Base-by-base conservation (phyloP, 139 green algal species). In the Yamagishiella unicocca region DNA sequence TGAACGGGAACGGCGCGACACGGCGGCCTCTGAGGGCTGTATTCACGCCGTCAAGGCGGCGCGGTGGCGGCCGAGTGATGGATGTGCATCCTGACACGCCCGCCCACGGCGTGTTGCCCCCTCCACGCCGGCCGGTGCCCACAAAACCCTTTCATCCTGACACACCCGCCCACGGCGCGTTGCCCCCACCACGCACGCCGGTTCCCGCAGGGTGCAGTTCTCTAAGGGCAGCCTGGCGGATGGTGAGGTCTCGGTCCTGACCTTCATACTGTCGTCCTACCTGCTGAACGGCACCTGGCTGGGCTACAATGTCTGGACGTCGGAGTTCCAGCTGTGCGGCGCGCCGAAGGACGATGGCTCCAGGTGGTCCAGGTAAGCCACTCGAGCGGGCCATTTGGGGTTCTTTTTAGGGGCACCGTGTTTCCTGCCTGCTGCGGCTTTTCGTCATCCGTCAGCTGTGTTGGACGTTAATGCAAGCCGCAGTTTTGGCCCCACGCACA, bases 211-310 rank as follows among this genome's bases (percentile, higher is more conserved):
- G 42, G 76, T 89, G 2, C 29, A 82, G 37, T 89, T 92, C 43
- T 84, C 67, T 12, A 70, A 42, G 37, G 88, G 88, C 66, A 75
- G 27, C 58, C 25, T 88, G 24, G 58, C 58, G 21, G 5, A 62
- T 9, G 62, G 75, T 31, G 24, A 62, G 31, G 84, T 86, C 12
- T 89, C 80, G 0, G 3, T 42, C 42, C 73, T 94, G 38, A 84
- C 45, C 1, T 92, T 95, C 61, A 75, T 93, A 29, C 89, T 95
- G 81, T 91, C 92, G 9, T 54, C 83, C 10, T 94, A 90, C 75
- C 79, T 89, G 42, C 79, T 93, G 29, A 92, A 95, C 61, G 92
- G 92, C 83, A 94, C 90, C 4, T 95, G 92, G 92, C 90, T 95
- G 80, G 92, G 92, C 43, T 91, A 90, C 71, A 83, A 77, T 25